These are phyloP conservation scores for Coemansia sp. DNA, from an alignment of 192 early-diverging fungal genomes.

Conservation along the genomic window DNA sequence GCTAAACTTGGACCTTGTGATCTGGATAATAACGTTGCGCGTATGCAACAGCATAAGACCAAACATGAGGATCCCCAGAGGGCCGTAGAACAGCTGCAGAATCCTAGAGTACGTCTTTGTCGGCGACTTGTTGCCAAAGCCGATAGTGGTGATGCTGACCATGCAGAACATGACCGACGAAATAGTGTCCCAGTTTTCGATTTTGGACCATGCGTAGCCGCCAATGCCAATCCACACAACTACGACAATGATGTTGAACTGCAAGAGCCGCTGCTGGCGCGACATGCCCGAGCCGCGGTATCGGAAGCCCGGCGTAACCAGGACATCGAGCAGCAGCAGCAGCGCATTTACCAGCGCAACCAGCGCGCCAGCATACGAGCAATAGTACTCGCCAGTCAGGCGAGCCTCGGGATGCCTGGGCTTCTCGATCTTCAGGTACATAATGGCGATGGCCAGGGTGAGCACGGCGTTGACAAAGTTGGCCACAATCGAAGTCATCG, in stretches of 20 bases:
- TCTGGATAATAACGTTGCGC: conserved; percentile 50
- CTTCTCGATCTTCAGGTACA: conserved; percentile 39
- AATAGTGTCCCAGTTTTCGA: conserved; percentile 48
- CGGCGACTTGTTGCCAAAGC: conserved; percentile 46
- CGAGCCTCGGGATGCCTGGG: conserved; percentile 40
- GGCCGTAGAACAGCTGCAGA: conserved; percentile 45
- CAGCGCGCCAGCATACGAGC: conserved; percentile 45
- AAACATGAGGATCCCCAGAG: conserved; percentile 50
- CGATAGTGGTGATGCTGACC: conserved; percentile 51
- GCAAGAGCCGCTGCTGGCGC: conserved; percentile 48
- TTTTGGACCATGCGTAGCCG: conserved; percentile 51
- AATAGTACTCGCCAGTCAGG: conserved; percentile 50
- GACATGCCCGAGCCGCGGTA: conserved; percentile 55
- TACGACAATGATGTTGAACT: conserved; percentile 52
- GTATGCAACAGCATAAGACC: conserved; percentile 52
- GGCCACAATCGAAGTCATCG: conserved; percentile 28
- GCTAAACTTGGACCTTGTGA: conserved; percentile 31
- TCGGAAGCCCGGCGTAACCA: conserved; percentile 50
- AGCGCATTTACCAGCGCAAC: conserved; percentile 44
- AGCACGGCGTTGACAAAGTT: conserved; percentile 46
- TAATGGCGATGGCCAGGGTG: conserved; percentile 44
- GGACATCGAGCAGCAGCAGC: conserved; percentile 36
- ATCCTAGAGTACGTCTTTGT: conserved; percentile 39
- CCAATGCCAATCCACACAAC: conserved; percentile 55
- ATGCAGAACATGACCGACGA: conserved; percentile 52